Percentiles rank a stretch among this genome's conserved stretches.
Evolutionary conservation across 176 grass and related monocot species (phyloP).

Genomic region (Cocos nucifera): DNA sequence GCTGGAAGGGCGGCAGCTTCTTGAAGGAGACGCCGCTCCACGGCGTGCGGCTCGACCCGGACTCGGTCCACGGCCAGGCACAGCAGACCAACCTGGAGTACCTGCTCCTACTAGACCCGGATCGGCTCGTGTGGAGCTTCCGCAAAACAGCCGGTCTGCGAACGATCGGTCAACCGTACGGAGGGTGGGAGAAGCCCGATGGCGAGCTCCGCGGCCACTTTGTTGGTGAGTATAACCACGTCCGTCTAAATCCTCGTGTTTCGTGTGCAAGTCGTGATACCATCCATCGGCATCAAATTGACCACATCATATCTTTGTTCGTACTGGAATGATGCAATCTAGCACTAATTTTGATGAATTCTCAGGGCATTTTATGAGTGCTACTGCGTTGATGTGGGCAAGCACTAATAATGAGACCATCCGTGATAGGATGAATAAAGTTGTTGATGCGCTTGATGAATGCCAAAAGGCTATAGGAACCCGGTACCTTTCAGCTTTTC

Average conservation of each 20-base stretch:
- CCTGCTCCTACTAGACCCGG: slow-evolving; percentile 56
- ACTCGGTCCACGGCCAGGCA: slow-evolving; percentile 39
- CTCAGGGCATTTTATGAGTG: slow-evolving; percentile 86
- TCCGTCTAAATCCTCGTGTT: too few species aligned
- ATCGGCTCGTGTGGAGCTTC: slow-evolving; percentile 74
- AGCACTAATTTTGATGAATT: not conserved
- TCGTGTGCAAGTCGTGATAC: too few species aligned
- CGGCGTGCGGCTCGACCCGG: slow-evolving; percentile 47
- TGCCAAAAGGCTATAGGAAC: slow-evolving; percentile 61
- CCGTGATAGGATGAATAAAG: slow-evolving; percentile 46
- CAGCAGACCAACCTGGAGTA: slow-evolving; percentile 81
- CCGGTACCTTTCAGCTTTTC: slow-evolving; percentile 94
- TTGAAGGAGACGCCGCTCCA: slow-evolving; percentile 53
- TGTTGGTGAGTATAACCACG: slow-evolving; percentile 33
- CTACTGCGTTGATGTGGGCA: slow-evolving; percentile 75
- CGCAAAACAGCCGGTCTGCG: slow-evolving; percentile 38
- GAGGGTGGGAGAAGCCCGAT: slow-evolving; percentile 54
- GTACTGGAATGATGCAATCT: too few species aligned
- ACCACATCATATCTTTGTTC: too few species aligned
- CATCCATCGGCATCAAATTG: too few species aligned
- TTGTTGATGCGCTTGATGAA: slow-evolving; percentile 48
- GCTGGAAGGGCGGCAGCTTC: slow-evolving; percentile 6
- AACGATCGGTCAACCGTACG: slow-evolving; percentile 39
- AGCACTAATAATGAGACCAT: slow-evolving; percentile 69
- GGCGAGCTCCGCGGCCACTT: slow-evolving; percentile 68